Evolutionary conservation across 2,329 filamentous ascomycete species (phyloP), one percentile per base, ranked within the genome.

Genomic region (Magnaporthiopsis incrustans): DNA sequence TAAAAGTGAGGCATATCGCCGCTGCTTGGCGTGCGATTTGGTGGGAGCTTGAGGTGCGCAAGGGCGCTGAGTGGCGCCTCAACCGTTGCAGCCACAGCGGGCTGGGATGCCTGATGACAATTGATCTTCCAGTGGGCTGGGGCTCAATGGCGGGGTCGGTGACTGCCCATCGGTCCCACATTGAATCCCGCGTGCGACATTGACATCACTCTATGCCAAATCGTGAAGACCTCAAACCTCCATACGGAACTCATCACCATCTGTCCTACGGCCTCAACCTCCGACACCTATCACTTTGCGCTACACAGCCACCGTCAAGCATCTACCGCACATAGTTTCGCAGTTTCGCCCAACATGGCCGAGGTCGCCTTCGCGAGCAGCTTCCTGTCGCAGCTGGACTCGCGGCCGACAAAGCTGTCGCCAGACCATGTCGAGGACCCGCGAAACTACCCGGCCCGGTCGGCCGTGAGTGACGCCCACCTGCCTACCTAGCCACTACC

Each of bases 391-490:
- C 84, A 86, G 27, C 85, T 98, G 67, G 92, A 96, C 77, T 85
- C 87, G 66, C 87, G 89, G 61, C 89, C 92, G 10, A 76, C 87
- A 70, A 96, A 93, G 80, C 85, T 98, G 67, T 87, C 89, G n/a
- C 81, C 90, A 68, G 92, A 98, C 76, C 90, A 97, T 85, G 88
- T 96, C 75, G 91, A 94, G 77, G 91, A 97, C 73, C 87, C 91
- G 61, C 88, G 87, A 71, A 86, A 83, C 69, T 93, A 94, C 74
- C 89, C 91, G 30, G 80, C 89, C 32, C 86, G 90, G 67, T 82
- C 87, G 68, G 89, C 92, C 22, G 94, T 97, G 84, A 35, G 87
- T 75, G 61, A 65, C 58, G 32, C 32, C 10, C 4, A 33, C n/a
- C n/a, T n/a, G n/a, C n/a, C n/a, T n/a, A n/a, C n/a, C n/a, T n/a